These are phyloP conservation scores for Melanomma pulvis-pyrius DNA, from an alignment of 495 filamentous ascomycete species.

Conservation along the genomic window DNA sequence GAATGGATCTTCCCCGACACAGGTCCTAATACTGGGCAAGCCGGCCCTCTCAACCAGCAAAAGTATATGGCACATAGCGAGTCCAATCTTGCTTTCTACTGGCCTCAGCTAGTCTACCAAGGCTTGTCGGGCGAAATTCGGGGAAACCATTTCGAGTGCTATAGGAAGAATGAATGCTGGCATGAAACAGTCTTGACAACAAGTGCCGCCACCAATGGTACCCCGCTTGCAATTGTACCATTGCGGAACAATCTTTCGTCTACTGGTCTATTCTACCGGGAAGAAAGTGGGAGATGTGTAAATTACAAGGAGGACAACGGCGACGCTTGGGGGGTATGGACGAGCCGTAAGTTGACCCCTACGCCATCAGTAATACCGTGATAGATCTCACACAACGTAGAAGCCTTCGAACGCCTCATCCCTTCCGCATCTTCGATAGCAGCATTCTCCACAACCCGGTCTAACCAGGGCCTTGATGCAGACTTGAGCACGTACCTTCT, in stretches of 20 bases:
- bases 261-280: slow-evolving; percentile 11
- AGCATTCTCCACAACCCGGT: slow-evolving; percentile 21
- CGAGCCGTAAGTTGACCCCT: slow-evolving; percentile 4
- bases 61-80: slow-evolving; percentile 17
- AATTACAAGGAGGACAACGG: slow-evolving; percentile 12
- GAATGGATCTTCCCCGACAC: slow-evolving; percentile 27
- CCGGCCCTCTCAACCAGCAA: slow-evolving; percentile 19
- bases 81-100: slow-evolving; percentile 19
- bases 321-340: background rate
- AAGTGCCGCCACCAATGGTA: slow-evolving; percentile 15
- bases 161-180: slow-evolving; percentile 19
- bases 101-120: slow-evolving; percentile 24
- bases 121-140: slow-evolving; percentile 17
- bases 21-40: slow-evolving; percentile 7
- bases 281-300: slow-evolving; percentile 15
- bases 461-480: background rate
- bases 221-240: slow-evolving; percentile 2
- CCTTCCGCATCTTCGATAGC: slow-evolving; percentile 19
- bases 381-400: background rate
- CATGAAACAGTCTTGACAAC: slow-evolving; percentile 12
- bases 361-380: background rate
- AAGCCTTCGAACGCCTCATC: slow-evolving; percentile 17
- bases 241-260: slow-evolving; percentile 20
- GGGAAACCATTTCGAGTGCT: slow-evolving; percentile 11
- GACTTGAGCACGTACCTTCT: slow-evolving; percentile 27